phyloP scores from a whole-genome alignment of 768 basidiomycete species.

The Pulveroboletus frians region DNA sequence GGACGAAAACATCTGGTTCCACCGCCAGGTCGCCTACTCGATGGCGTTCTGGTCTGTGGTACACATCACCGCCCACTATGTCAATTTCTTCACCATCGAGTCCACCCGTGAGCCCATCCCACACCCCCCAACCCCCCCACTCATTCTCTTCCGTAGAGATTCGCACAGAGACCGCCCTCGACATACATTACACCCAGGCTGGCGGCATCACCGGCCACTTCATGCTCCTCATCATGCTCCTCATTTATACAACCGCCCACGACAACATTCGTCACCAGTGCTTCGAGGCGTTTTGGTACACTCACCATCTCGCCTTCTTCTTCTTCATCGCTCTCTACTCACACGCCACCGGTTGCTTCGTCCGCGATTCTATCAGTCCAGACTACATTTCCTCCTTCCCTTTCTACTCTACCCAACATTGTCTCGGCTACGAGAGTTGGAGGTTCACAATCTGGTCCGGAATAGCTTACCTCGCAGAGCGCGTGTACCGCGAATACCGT shows the following conservation, averaged over 20 bases:
- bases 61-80: constrained; percentile 90
- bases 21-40: constrained; percentile 90
- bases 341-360: constrained; percentile 93
- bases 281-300: constrained; percentile 98
- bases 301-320: constrained; percentile 91
- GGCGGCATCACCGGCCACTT: constrained; percentile 95
- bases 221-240: constrained; percentile 89
- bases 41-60: constrained; percentile 92
- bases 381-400: constrained; percentile 69
- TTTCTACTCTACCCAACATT: constrained; percentile 83
- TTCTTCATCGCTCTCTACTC: constrained; percentile 89
- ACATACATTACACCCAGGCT: constrained; percentile 84
- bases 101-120: constrained; percentile 56
- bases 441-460: constrained; percentile 90
- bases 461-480: constrained; percentile 83
- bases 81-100: constrained; percentile 92
- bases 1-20: constrained; percentile 96
- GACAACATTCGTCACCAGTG: constrained; percentile 81
- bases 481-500: constrained; percentile 78
- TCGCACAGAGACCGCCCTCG: constrained; percentile 65
- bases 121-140: not conserved
- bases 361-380: constrained; percentile 78
- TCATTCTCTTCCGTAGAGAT: constrained; percentile 51
- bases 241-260: constrained; percentile 91
- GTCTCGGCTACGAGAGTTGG: constrained; percentile 90